Percentiles rank a stretch among this genome's conserved stretches.
Conservation (phyloP, 2,329 filamentous ascomycete genomes). For the Paradendryphiella salina region DNA sequence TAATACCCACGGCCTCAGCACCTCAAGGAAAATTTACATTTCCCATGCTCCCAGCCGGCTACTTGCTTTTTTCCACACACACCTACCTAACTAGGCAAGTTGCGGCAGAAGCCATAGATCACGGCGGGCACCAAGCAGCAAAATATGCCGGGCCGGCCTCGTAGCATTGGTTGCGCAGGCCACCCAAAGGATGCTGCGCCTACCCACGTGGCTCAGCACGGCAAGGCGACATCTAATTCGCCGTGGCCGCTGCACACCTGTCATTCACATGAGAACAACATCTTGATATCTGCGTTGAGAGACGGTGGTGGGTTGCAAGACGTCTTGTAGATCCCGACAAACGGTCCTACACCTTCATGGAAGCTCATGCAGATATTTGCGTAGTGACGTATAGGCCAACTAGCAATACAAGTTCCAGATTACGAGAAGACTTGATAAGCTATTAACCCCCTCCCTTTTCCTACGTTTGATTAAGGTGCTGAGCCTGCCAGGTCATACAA, state of each 20-base stretch:
- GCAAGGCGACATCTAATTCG: not conserved
- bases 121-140: conserved; percentile 14
- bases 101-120: conserved; percentile 7
- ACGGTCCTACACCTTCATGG: not conserved
- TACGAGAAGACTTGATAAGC: not conserved
- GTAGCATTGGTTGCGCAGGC: conserved; percentile 5
- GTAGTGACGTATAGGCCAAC: not conserved
- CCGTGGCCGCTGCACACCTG: not conserved
- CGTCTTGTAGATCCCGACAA: not conserved
- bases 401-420: not conserved
- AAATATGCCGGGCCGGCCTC: conserved; percentile 16
- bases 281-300: no score
- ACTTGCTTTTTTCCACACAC: not conserved
- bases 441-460: not conserved
- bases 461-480: not conserved
- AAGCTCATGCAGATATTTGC: not conserved
- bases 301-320: no score
- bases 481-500: not conserved
- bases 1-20: no score
- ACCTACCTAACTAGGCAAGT: conserved; percentile 11
- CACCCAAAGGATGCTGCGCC: conserved; percentile 10
- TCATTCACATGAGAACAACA: no score
- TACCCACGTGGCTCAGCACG: conserved; percentile 8
- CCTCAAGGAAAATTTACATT: no score
- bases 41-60: no score